phyloP scores from a whole-genome alignment of 2,329 filamentous ascomycete genomes.

The Hypoxylon sp. region DNA sequence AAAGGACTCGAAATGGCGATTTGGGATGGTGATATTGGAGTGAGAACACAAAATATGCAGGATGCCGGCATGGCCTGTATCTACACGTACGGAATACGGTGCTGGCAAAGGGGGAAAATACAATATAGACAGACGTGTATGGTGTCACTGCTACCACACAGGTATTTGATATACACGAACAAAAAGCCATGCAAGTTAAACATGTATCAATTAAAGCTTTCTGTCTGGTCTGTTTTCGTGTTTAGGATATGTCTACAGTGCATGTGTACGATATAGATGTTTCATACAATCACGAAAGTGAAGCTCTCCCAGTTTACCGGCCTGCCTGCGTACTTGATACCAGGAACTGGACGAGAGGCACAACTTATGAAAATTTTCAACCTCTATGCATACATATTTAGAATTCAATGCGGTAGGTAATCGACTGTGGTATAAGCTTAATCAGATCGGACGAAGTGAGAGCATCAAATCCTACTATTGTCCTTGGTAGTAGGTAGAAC shows the following conservation, averaged over 20 bases:
- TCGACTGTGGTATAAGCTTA: not conserved
- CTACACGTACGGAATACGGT: not conserved
- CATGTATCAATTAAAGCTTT: not conserved
- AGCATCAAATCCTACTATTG: not conserved
- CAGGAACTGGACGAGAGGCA: not conserved
- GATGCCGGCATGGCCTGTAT: conserved; percentile 1
- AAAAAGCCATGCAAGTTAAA: not conserved
- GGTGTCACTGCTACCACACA: not conserved
- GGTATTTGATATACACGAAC: not conserved
- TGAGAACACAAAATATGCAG: conserved; percentile 31
- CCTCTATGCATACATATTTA: not conserved
- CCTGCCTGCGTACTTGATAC: not conserved
- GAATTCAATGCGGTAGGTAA: not conserved
- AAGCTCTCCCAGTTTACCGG: not conserved
- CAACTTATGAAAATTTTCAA: not conserved
- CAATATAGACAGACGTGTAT: conserved; percentile 13
- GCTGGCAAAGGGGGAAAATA: conserved; percentile 7
- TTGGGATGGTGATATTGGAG: conserved; percentile 24
- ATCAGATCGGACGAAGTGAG: not conserved
- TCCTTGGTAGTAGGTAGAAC: not conserved
- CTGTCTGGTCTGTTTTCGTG: not conserved
- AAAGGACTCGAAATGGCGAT: conserved; percentile 5
- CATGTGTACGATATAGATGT: not conserved
- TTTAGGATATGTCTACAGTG: not conserved
- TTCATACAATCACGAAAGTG: not conserved